Conservation (phyloP, 192 early-diverging fungal species). For the Coemansia aciculifera region DNA sequence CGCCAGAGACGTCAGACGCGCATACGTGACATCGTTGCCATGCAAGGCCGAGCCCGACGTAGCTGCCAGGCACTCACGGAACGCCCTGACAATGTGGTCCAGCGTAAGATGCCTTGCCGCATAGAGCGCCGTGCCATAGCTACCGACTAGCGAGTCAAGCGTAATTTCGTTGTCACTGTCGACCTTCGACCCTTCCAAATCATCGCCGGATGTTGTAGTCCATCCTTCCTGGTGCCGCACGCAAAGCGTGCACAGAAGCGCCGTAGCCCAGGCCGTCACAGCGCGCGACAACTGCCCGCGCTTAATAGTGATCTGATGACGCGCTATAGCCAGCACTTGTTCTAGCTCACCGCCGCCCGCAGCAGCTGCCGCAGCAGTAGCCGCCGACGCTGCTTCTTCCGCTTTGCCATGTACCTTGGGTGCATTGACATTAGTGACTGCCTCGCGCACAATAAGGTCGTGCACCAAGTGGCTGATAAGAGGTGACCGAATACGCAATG, state of each 20-base stretch:
- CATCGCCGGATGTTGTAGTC: slow-evolving; percentile 23
- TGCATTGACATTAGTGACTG: slow-evolving; percentile 27
- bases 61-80: slow-evolving; percentile 52
- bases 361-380: neutral
- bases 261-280: slow-evolving; percentile 68
- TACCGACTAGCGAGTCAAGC: slow-evolving; percentile 36
- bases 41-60: slow-evolving; percentile 20
- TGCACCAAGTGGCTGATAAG: slow-evolving; percentile 52
- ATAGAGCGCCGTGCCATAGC: slow-evolving; percentile 31
- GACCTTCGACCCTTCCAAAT: neutral
- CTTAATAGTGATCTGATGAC: slow-evolving; percentile 52
- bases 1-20: slow-evolving; percentile 46
- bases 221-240: slow-evolving; percentile 46
- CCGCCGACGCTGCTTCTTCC: slow-evolving; percentile 12
- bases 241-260: slow-evolving; percentile 60
- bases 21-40: slow-evolving; percentile 43
- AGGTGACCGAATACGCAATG: slow-evolving; percentile 43
- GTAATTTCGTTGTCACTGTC: slow-evolving; percentile 18
- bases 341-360: slow-evolving; percentile 21
- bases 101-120: slow-evolving; percentile 44
- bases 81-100: slow-evolving; percentile 52
- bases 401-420: slow-evolving; percentile 23
- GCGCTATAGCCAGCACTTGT: slow-evolving; percentile 36
- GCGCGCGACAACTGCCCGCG: slow-evolving; percentile 56
- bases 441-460: slow-evolving; percentile 54